phyloP scores from a whole-genome alignment of 805 yeast genomes.

The Ogataea glucozyma region DNA sequence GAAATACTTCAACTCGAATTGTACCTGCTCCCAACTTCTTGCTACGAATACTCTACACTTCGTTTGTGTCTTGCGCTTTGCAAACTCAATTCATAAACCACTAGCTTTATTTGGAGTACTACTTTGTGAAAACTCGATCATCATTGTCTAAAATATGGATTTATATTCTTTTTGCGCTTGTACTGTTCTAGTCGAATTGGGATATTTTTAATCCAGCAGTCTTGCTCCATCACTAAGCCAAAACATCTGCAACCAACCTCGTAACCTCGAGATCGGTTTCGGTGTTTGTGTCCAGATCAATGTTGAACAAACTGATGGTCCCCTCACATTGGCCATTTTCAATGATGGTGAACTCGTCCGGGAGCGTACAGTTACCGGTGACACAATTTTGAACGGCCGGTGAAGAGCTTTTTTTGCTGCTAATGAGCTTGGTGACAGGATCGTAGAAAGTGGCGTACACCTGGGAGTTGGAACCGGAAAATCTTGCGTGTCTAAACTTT shows the following conservation, averaged over 20 bases:
- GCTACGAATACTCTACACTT: too few species aligned
- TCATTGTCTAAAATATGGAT: too few species aligned
- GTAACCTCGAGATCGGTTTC: slow-evolving; percentile 11
- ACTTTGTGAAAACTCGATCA: too few species aligned
- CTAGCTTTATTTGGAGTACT: too few species aligned
- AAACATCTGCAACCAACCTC: slow-evolving; percentile 17
- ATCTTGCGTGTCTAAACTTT: slow-evolving; percentile 44
- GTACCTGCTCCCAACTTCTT: too few species aligned
- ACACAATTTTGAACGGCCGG: slow-evolving; percentile 30
- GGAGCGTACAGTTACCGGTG: slow-evolving; percentile 47
- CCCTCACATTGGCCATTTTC: slow-evolving; percentile 39
- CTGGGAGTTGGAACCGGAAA: slow-evolving; percentile 42
- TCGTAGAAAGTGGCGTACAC: slow-evolving; percentile 40
- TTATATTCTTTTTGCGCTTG: too few species aligned
- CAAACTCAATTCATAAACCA: too few species aligned
- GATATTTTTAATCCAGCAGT: too few species aligned
- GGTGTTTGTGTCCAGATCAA: slow-evolving; percentile 45
- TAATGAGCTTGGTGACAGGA: slow-evolving; percentile 38
- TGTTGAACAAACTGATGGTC: slow-evolving; percentile 47
- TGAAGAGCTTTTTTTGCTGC: slow-evolving; percentile 20
- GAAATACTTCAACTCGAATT: too few species aligned
- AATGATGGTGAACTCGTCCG: slow-evolving; percentile 42
- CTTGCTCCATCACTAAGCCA: too few species aligned
- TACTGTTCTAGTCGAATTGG: too few species aligned
- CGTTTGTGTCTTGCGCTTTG: too few species aligned